Base-by-base conservation (phyloP, 805 yeast species). In the Candida maris region DNA sequence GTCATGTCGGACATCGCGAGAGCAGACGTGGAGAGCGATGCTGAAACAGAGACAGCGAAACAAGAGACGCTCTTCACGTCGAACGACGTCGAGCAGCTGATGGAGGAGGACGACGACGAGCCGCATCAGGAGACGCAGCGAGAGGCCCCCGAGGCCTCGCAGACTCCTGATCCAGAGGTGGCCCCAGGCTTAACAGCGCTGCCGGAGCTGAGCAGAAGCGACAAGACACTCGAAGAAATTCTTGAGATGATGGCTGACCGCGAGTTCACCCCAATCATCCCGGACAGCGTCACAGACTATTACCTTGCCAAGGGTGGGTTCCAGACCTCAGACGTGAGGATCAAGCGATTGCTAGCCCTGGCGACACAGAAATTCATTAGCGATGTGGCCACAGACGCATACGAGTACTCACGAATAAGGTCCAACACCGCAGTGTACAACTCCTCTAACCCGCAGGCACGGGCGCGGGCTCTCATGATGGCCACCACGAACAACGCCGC, bases 341-440 rank as follows among this genome's bases (percentile, higher is more conserved):
- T 85, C 39, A 89, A 88, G 59, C 70, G 97, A 36, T 65, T 93
- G 24, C 67, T 93, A 32, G 97, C 97, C 0, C 67, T 93, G 38
- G 97, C 98, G 1, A 93, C 98, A 0, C 98, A 94, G 54, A 93
- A 93, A 56, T 93, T 93, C 58, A 75, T 93, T 19, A 79, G 89
- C 42, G 98, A 93, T 57, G 81, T 93, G 20, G 96, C 98, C 1
- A 86, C 88, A 12, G 97, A 93, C 56, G 97, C 98, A 0, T 93
- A 87, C 57, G 98, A 93, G 57, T 89, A 87, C 56, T 85, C 96
- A 6, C 70, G 97, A 42, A 93, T 93, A 47, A 73, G 97, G 44
- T 85, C 93, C n/a, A 70, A 85, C 4, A 78, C 87, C 9, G 79
- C 96, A 0, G 94, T 89, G n/a, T 80, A 85, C 51, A 81, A 82